phyloP scores from a whole-genome alignment of 345 rosid species.

The Gossypium australe region DNA sequence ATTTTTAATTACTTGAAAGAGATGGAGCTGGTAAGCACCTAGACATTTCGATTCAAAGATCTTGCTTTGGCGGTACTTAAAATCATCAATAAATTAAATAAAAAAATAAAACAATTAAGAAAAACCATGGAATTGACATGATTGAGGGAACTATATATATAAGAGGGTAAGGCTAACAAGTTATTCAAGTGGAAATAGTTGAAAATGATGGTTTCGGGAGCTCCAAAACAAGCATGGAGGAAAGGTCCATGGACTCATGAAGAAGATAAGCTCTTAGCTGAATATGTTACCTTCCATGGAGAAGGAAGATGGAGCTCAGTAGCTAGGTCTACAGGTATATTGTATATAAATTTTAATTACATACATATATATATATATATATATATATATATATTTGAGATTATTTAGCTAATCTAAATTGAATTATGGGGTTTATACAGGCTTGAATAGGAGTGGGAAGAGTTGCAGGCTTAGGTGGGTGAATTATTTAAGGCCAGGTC shows the following conservation, averaged over 20 bases:
- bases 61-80: conserved; percentile 19
- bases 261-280: conserved; percentile 61
- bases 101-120: neutral
- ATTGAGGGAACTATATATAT: conserved; percentile 13
- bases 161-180: neutral
- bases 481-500: conserved; percentile 83
- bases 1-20: conserved; percentile 1
- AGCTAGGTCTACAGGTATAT: conserved; percentile 52
- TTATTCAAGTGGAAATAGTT: conserved; percentile 15
- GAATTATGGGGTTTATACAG: neutral
- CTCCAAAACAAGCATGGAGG: conserved; percentile 50
- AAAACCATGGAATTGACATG: conserved; percentile 11
- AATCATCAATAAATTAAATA: conserved; percentile 14
- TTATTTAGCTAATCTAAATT: neutral
- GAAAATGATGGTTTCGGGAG: conserved; percentile 43
- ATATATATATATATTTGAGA: neutral
- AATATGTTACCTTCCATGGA: conserved; percentile 52
- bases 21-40: conserved; percentile 19
- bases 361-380: neutral
- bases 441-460: conserved; percentile 75
- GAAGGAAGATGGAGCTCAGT: conserved; percentile 87
- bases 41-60: conserved; percentile 17
- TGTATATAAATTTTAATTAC: too few relatives aligned
- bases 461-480: conserved; percentile 95
- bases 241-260: conserved; percentile 88